Evolutionary conservation across 371 early-diverging fungal genomes (phyloP).

Genomic region (Saksenaea oblongispora): DNA sequence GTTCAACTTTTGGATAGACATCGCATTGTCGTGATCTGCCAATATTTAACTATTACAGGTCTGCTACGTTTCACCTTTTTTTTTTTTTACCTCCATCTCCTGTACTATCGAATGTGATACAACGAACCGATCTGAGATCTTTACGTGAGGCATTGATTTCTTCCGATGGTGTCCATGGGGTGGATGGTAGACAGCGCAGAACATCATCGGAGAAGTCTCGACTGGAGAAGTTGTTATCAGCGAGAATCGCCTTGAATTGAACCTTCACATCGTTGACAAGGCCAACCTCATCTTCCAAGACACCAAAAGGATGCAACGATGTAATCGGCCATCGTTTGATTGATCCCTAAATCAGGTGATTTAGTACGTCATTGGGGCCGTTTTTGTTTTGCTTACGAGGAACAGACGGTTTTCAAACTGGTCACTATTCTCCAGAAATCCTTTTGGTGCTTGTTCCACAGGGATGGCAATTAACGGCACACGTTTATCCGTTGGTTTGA

Average conservation of each 20-base stretch:
- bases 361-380: neutral
- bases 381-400: slow-evolving; percentile 36
- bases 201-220: slow-evolving; percentile 58
- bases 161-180: slow-evolving; percentile 69
- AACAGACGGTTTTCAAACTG: slow-evolving; percentile 56
- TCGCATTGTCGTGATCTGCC: slow-evolving; percentile 84
- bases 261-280: slow-evolving; percentile 62
- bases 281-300: slow-evolving; percentile 63
- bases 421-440: slow-evolving; percentile 64
- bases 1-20: slow-evolving; percentile 63
- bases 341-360: slow-evolving; percentile 37
- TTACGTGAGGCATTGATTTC: slow-evolving; percentile 57
- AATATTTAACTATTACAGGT: too few relatives aligned
- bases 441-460: slow-evolving; percentile 63
- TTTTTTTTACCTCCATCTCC: slow-evolving; percentile 74
- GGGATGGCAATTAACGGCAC: slow-evolving; percentile 80
- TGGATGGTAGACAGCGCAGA: slow-evolving; percentile 52
- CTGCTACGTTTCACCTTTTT: too few relatives aligned
- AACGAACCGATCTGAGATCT: slow-evolving; percentile 66
- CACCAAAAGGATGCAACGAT: slow-evolving; percentile 75
- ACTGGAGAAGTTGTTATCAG: slow-evolving; percentile 58
- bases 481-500: slow-evolving; percentile 81
- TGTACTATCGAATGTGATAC: slow-evolving; percentile 88
- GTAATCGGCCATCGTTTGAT: slow-evolving; percentile 76
- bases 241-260: slow-evolving; percentile 71